phyloP scores from a whole-genome alignment of 1,284 basidiomycete species.

The Bjerkandera adusta region DNA sequence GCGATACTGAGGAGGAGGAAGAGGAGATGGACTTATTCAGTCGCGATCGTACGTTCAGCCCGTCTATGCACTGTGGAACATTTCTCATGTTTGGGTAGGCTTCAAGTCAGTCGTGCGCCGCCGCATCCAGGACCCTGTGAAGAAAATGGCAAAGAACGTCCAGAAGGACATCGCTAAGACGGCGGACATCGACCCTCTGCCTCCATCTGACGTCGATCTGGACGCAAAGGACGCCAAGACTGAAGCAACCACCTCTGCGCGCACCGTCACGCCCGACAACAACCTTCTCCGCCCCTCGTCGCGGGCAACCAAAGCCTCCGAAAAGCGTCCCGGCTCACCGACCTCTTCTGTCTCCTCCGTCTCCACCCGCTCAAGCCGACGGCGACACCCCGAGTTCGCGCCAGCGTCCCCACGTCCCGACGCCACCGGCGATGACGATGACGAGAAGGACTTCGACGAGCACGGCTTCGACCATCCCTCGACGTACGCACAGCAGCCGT shows the following conservation, averaged over 20 bases:
- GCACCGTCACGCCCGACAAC: background rate
- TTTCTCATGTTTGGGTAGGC: constrained; percentile 6
- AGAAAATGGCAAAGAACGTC: constrained; percentile 13
- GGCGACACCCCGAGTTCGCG: background rate
- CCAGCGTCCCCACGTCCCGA: background rate
- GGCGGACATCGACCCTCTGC: constrained; percentile 1
- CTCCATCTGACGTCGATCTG: background rate
- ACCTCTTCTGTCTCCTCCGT: too few species aligned
- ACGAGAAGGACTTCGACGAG: constrained; percentile 30
- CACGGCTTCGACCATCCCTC: constrained; percentile 65
- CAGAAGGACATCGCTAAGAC: constrained; percentile 15
- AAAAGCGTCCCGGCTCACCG: background rate
- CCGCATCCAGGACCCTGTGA: constrained; percentile 18
- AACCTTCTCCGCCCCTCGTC: background rate
- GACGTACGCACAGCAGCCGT: constrained; percentile 55
- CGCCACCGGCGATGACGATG: constrained; percentile 14
- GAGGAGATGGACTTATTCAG: constrained; percentile 43
- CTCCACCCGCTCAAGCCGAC: too few species aligned
- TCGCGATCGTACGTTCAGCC: constrained; percentile 33
- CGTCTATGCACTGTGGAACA: background rate
- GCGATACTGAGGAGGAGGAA: constrained; percentile 20
- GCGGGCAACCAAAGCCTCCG: background rate
- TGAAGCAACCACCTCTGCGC: background rate
- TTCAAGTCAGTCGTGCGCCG: constrained; percentile 20
- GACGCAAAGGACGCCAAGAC: background rate